Evolutionary conservation across 23 red algal genomes (phyloP), one percentile per base, ranked within the genome.

Genomic region (Gracilaria vermiculophylla): DNA sequence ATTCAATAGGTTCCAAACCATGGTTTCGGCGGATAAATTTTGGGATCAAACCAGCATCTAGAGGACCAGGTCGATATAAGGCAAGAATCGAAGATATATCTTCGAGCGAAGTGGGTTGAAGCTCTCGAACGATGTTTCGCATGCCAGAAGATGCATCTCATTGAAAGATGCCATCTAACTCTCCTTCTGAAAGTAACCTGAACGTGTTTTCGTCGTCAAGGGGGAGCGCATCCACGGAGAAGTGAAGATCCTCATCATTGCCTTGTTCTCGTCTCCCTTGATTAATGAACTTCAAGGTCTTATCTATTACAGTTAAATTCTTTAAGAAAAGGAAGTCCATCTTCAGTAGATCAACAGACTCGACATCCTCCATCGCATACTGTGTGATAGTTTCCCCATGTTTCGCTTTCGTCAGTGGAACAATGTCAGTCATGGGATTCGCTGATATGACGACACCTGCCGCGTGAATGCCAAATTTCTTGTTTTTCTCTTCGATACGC

Each of bases 361-460:
- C 96, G 27, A 98, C 90, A 62, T 98, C 96, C 67, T 98, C 96
- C 96, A 98, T 98, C 13, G 91, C 69, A 80, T 98, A 98, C 71
- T 98, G 96, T 44, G 96, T 98, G n/a, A 98, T 95, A 15, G 85
- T 90, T 77, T 98, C 96, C 33, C 90, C 89, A 42, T 94, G 76
- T 57, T 93, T 98, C 47, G 91, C 96, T 29, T 83, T 89, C 25
- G 85, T 79, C 23, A 98, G 67, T 21, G 96, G 96, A 48, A 98
- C 91, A 16, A 93, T 80, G 61, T 92, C 77, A n/a, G 64, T 77
- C 64, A 98, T 69, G 24, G 96, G 96, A 50, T 85, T 62, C 12
- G 96, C 69, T 14, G 89, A 92, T 33, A 98, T 95, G 7, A 98
- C 96, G 16, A 98, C 92, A 39, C 96, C 96, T n/a, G 96, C 96